Evolutionary conservation across 2,329 filamentous ascomycete genomes (phyloP), one percentile per base, ranked within the genome.

Genomic region (Fusarium anguioides): DNA sequence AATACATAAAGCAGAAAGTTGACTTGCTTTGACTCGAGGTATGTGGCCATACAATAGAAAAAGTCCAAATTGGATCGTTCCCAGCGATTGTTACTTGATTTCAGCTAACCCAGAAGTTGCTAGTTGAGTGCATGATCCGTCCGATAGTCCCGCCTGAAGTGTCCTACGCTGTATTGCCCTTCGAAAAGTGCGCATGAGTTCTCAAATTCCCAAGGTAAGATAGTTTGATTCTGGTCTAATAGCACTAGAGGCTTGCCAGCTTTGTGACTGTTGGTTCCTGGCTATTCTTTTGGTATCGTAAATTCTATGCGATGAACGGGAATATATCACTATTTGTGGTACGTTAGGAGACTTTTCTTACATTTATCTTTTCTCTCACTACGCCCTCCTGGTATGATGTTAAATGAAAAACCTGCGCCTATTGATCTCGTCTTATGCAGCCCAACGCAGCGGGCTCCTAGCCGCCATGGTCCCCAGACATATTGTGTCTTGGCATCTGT

Each of bases 151-250:
- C n/a, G n/a, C 31, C 21, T 39, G 27, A 23, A 42, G 56, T 65
- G 36, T 41, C 69, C 48, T 15, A 42, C 17, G 42, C n/a, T 42
- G 59, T 31, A 26, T 27, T 47, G 56, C 66, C 64, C 54, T 59
- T 47, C 53, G 53, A 56, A 39, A 69, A 64, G 48, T 56, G 68
- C 74, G 68, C 58, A 76, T 76, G 74, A 75, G 72, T 76, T 67
- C 74, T 53, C 74, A 76, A 75, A 69, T 75, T 48, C 68, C 72
- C 45, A 76, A 75, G 74, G 74, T 76, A 64, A 58, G 64, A 54
- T 60, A 15, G 23, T 23, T n/a, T 48, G 24, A 48, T 62, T 33
- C 37, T 23, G 18, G 10, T 31, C 11, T 9, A 26, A 7, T 8
- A n/a, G 11, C 21, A 33, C 36, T 29, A 15, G 33, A 20, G 24